These are phyloP conservation scores for Cyberlindnera maritima DNA, from an alignment of 805 yeast genomes.

Conservation along the genomic window DNA sequence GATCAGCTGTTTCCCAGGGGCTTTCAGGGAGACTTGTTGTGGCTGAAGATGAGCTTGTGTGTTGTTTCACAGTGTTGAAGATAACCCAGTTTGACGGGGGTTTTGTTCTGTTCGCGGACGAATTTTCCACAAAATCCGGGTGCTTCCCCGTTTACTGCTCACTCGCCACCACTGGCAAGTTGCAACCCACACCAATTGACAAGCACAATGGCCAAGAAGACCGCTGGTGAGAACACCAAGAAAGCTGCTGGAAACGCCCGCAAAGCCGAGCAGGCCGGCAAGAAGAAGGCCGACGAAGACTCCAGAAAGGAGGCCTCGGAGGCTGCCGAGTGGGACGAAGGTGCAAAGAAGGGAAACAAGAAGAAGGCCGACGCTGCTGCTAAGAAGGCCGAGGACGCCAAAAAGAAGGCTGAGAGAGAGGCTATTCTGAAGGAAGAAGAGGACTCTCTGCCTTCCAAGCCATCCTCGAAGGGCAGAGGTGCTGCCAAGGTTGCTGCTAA, in stretches of 20 bases:
- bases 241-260: constrained; percentile 63
- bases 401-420: constrained; percentile 82
- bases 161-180: too few species aligned
- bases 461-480: constrained; percentile 59
- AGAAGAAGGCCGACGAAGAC: constrained; percentile 51
- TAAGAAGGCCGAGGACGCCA: constrained; percentile 72
- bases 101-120: too few species aligned
- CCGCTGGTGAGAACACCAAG: constrained; percentile 46
- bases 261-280: constrained; percentile 62
- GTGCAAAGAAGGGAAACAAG: constrained; percentile 64
- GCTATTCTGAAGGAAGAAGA: constrained; percentile 63
- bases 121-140: too few species aligned
- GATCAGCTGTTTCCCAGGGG: too few species aligned
- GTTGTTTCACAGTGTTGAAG: too few species aligned
- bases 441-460: constrained; percentile 58
- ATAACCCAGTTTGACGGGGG: too few species aligned
- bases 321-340: constrained; percentile 66
- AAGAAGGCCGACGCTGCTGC: constrained; percentile 68
- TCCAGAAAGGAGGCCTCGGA: constrained; percentile 50
- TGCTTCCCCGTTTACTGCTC: too few species aligned
- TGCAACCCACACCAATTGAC: neutral
- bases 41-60: too few species aligned
- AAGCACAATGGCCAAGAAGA: constrained; percentile 44
- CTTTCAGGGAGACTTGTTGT: too few species aligned
- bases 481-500: constrained; percentile 63